Evolutionary conservation across 441 rosid genomes (phyloP).

Genomic region (Euphorbia schlechtendalii): DNA sequence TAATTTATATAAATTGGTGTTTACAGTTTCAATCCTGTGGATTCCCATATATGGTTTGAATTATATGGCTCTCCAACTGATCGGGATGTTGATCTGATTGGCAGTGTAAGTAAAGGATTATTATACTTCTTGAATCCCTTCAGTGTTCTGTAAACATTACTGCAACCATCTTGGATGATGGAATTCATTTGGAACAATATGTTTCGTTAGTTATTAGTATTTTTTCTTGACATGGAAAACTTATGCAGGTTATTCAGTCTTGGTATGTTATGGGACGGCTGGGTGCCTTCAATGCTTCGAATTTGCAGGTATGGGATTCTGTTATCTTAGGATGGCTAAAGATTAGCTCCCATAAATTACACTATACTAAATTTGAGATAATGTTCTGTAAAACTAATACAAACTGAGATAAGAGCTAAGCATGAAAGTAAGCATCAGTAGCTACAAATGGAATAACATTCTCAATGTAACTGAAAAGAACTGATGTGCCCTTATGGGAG

Average conservation of each 20-base stretch:
- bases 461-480: too few relatives aligned
- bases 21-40: slow-evolving; percentile 75
- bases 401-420: too few relatives aligned
- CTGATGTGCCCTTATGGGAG: too few relatives aligned
- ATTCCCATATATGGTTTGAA: slow-evolving; percentile 86
- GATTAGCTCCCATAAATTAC: too few relatives aligned
- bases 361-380: too few relatives aligned
- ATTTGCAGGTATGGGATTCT: slow-evolving; percentile 66
- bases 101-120: slow-evolving; percentile 49
- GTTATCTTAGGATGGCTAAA: too few relatives aligned
- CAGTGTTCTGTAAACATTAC: neutral
- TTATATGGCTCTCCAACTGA: slow-evolving; percentile 78
- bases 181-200: neutral
- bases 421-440: too few relatives aligned
- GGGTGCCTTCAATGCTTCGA: slow-evolving; percentile 89
- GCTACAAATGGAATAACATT: too few relatives aligned
- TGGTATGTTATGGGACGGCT: slow-evolving; percentile 96
- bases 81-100: slow-evolving; percentile 71
- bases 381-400: too few relatives aligned
- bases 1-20: neutral
- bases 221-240: neutral
- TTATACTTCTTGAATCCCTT: slow-evolving; percentile 12
- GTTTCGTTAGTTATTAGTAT: neutral
- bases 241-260: slow-evolving; percentile 74
- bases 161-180: slow-evolving; percentile 3